Conservation (phyloP, 306 rosid genomes). For the Adenanthera pavonina region DNA sequence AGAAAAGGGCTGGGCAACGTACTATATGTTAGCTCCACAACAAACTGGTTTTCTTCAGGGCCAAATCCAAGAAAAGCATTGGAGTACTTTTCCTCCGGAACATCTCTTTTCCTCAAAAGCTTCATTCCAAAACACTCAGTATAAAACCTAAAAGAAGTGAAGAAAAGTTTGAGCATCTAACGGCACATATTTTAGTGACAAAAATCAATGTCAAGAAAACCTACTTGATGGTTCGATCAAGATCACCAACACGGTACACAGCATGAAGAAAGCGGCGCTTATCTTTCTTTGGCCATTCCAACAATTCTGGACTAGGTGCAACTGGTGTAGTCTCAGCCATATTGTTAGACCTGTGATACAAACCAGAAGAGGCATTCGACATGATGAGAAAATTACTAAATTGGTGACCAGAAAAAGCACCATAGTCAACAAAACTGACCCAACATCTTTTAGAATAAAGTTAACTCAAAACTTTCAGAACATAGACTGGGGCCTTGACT, state of each 20-base stretch:
- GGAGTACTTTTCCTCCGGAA: slow-evolving; percentile 88
- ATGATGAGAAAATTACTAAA: background rate
- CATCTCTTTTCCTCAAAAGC: slow-evolving; percentile 79
- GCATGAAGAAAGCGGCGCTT: slow-evolving; percentile 86
- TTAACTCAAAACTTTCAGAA: background rate
- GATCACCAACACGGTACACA: slow-evolving; percentile 97
- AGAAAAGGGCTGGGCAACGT: slow-evolving; percentile 37
- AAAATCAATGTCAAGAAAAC: slow-evolving; percentile 16
- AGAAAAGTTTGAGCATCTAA: slow-evolving; percentile 16
- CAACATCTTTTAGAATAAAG: background rate
- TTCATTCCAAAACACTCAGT: slow-evolving; percentile 92
- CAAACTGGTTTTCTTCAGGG: slow-evolving; percentile 76
- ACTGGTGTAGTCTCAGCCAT: slow-evolving; percentile 65
- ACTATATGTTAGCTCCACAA: slow-evolving; percentile 91
- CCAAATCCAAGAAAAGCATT: slow-evolving; percentile 96
- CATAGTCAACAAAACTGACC: background rate
- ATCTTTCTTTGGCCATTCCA: slow-evolving; percentile 91
- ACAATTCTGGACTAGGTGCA: slow-evolving; percentile 62
- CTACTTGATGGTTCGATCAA: slow-evolving; percentile 93
- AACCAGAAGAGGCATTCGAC: background rate
- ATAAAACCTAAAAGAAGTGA: slow-evolving; percentile 63
- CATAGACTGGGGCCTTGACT: background rate
- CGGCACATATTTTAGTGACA: slow-evolving; percentile 21
- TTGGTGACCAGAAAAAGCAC: background rate
- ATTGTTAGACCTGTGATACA: slow-evolving; percentile 35